phyloP scores from a whole-genome alignment of 148 eudicot species.

The Euryodendron excelsum region DNA sequence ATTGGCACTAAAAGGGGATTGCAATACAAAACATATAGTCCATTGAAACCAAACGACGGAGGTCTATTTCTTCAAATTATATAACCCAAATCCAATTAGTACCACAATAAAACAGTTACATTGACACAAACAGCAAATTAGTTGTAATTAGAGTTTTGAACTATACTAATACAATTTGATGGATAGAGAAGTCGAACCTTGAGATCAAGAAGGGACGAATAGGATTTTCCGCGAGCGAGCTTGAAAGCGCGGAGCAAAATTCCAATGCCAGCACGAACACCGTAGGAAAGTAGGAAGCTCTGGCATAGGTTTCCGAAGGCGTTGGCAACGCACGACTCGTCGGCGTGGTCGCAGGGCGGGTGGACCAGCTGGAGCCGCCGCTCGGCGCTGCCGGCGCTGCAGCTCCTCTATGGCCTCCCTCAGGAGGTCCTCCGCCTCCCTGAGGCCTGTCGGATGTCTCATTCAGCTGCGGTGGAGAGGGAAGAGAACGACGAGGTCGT shows the following conservation, averaged over 20 bases:
- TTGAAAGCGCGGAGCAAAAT: conserved; percentile 86
- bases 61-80: neutral
- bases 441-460: no score
- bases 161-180: no score
- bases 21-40: neutral
- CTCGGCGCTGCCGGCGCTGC: no score
- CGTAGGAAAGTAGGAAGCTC: conserved; percentile 82
- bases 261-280: conserved; percentile 92
- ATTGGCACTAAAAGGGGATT: neutral
- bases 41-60: neutral
- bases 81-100: no score
- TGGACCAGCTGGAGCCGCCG: conserved; percentile 22
- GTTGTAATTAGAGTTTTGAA: neutral
- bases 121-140: neutral
- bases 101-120: no score
- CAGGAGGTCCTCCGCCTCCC: conserved; percentile 83
- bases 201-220: conserved; percentile 86
- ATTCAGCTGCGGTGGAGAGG: no score
- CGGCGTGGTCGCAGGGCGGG: no score
- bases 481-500: no score
- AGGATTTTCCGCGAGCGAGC: conserved; percentile 78
- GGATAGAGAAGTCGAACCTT: no score
- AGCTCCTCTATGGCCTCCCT: conserved; percentile 83
- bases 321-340: conserved; percentile 78
- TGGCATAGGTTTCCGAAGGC: conserved; percentile 91